Conservation (phyloP, 345 rosid genomes). For the Kandelia obovata region DNA sequence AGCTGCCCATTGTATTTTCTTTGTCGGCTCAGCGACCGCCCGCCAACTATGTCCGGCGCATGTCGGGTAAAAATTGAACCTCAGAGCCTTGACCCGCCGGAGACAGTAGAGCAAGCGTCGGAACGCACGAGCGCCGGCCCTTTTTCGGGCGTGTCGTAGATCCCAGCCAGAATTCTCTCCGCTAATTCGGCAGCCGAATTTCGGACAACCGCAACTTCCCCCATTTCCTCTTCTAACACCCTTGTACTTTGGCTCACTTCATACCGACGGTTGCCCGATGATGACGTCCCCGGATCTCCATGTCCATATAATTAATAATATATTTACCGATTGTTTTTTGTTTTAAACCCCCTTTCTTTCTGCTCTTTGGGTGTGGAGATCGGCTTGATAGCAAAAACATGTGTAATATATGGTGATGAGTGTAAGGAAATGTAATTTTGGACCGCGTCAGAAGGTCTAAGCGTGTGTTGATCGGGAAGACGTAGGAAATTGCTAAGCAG, state of each 20-base stretch:
- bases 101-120: conserved; percentile 72
- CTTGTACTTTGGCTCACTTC: conserved; percentile 48
- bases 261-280: conserved; percentile 11
- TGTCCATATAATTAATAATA: not conserved
- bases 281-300: conserved; percentile 16
- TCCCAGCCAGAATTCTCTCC: conserved; percentile 86
- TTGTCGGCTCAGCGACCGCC: conserved; percentile 38
- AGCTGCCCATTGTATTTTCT: conserved; percentile 59
- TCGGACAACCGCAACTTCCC: conserved; percentile 96
- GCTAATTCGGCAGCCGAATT: conserved; percentile 83
- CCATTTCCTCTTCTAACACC: conserved; percentile 95
- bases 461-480: conserved; percentile 28
- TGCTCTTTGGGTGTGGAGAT: not conserved
- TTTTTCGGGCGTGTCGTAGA: conserved; percentile 70
- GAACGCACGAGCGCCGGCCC: conserved; percentile 96
- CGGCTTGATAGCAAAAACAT: too few relatives aligned
- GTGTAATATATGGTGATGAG: not conserved
- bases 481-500: not conserved
- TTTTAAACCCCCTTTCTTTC: too few relatives aligned
- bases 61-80: conserved; percentile 64
- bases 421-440: too few relatives aligned
- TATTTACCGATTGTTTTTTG: not conserved
- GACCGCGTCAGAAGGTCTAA: conserved; percentile 3
- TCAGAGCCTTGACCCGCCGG: conserved; percentile 59
- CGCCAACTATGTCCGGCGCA: conserved; percentile 45